Percentiles rank a stretch among this genome's conserved stretches.
Conservation (phyloP, 176 grass and related monocot genomes). For the Poa pratensis region DNA sequence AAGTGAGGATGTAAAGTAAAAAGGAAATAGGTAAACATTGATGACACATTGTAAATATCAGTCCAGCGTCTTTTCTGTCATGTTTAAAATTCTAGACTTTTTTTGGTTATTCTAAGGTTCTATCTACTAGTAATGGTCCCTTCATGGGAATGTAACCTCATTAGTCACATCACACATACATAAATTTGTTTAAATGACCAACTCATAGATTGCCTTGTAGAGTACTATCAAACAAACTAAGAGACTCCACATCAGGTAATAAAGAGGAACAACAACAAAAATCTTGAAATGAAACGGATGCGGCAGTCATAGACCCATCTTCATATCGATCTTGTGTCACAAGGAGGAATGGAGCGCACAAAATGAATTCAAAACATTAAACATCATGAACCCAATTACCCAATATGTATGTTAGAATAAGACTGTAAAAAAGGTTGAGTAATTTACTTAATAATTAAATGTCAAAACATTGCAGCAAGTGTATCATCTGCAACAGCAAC, state of each 20-base stretch:
- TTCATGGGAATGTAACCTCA: background rate
- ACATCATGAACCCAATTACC: too few relatives aligned
- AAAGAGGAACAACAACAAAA: background rate
- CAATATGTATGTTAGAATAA: too few relatives aligned
- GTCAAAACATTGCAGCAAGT: too few relatives aligned
- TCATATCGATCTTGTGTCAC: too few relatives aligned
- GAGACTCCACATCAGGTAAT: background rate
- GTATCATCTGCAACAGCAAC: too few relatives aligned
- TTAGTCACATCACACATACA: background rate
- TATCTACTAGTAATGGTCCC: background rate
- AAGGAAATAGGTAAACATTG: background rate
- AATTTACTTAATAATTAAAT: too few relatives aligned
- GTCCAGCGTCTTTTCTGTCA: background rate
- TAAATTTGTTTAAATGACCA: background rate
- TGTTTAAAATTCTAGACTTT: background rate
- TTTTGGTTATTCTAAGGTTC: background rate
- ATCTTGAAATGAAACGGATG: too few relatives aligned
- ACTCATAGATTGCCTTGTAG: background rate
- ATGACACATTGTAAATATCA: background rate
- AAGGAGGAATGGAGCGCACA: too few relatives aligned
- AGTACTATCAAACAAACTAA: background rate
- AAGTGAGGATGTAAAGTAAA: background rate
- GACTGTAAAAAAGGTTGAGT: too few relatives aligned
- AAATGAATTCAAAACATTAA: too few relatives aligned
- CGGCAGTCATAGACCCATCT: too few relatives aligned